Base-by-base conservation (phyloP, 129 eudicot genomes). In the Sambucus nigra region DNA sequence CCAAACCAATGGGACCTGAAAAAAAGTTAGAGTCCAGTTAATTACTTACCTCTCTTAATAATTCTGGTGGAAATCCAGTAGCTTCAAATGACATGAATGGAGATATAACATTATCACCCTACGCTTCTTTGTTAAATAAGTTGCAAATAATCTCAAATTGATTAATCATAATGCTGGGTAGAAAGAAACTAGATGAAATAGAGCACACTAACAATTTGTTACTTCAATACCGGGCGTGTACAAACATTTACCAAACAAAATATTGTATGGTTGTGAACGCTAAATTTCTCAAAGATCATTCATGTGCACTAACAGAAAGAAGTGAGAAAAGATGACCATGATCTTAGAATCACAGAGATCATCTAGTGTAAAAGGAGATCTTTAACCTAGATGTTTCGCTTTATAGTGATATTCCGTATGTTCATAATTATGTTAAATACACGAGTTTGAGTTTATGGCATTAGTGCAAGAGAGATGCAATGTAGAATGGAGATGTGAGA, bases 41-140 rank as follows among this genome's bases (percentile, higher is more conserved):
- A 63, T 15, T 33, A 76, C 86, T 78, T 77, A 81, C 95, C 89
- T 89, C 98, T 62, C 86, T 75, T 44, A 89, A 71, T 66, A 89
- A 64, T 28, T 85, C 98, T 29, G 75, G 88, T 13, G 98, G 95
- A 53, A 89, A 85, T 12, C 98, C 88, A 49, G 98, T 71, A 22
- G 80, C 82, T 58, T 85, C 95, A 76, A 89, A 89, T 21, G 98
- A 73, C 86, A 85, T 85, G 70, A 76, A 89, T 32, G 98, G 98
- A 63, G 88, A 79, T 15, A 95, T 94, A 67, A 89, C 94, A 69
- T 81, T 70, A 58, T 78, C 98, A 47, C 98, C 98, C 95, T 89
- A 59, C 33, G n/a, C 42, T 62, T 64, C 68, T 65, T 35, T 22
- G 63, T 28, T 26, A n/a, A 74, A 56, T 40, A 23, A 13, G 50